Evolutionary conservation across 2,329 filamentous ascomycete genomes (phyloP).

Genomic region (Diplocarpon mali): DNA sequence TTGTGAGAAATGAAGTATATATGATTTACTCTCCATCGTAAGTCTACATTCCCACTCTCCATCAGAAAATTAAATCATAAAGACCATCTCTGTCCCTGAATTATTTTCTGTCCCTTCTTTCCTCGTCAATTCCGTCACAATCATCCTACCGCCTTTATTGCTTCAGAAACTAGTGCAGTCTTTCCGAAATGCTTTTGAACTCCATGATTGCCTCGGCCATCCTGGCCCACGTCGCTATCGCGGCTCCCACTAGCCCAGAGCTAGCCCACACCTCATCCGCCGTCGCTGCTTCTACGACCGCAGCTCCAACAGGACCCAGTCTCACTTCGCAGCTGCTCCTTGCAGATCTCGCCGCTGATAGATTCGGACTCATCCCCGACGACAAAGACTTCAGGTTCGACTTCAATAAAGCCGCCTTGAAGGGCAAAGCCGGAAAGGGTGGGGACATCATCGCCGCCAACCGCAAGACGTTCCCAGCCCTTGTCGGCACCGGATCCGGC

Average conservation of each 20-base stretch:
- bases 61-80: constrained; percentile 15
- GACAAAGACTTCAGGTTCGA: constrained; percentile 39
- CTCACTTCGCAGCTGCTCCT: constrained; percentile 20
- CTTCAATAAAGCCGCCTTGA: constrained; percentile 29
- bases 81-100: constrained; percentile 14
- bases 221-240: constrained; percentile 31
- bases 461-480: constrained; percentile 45
- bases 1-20: constrained; percentile 4
- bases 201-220: constrained; percentile 28
- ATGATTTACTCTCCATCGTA: background rate
- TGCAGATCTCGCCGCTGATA: constrained; percentile 32
- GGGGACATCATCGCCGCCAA: constrained; percentile 41
- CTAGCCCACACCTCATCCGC: constrained; percentile 15
- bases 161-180: constrained; percentile 2
- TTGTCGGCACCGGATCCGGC: constrained; percentile 39
- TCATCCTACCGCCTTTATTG: constrained; percentile 6
- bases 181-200: constrained; percentile 30
- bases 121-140: constrained; percentile 3
- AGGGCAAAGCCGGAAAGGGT: constrained; percentile 31
- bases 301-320: constrained; percentile 8
- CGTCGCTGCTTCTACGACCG: constrained; percentile 3
- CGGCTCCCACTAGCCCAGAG: constrained; percentile 14
- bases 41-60: constrained; percentile 5
- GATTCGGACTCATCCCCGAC: constrained; percentile 32
- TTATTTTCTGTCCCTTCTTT: constrained; percentile 13